These are phyloP conservation scores for Geotrichum restrictum DNA, from an alignment of 1,139 yeast species.

Conservation along the genomic window DNA sequence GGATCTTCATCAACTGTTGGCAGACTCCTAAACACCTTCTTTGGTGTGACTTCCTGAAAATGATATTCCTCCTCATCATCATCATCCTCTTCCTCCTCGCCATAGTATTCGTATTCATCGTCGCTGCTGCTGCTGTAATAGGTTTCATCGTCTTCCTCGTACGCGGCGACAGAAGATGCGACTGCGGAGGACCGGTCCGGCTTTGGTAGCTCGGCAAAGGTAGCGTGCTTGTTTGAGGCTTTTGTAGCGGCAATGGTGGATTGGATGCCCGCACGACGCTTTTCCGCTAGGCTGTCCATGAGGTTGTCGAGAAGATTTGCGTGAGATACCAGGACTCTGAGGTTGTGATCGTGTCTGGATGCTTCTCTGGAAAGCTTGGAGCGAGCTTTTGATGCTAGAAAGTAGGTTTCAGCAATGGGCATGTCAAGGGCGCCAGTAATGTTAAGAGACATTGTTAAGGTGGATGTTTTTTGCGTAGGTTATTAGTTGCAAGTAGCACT, in stretches of 20 bases:
- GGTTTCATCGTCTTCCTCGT: conserved; percentile 17
- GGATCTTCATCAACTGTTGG: conserved; percentile 30
- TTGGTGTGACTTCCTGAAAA: conserved; percentile 18
- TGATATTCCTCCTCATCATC: conserved; percentile 20
- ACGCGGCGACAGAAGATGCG: conserved; percentile 9
- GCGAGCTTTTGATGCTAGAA: conserved; percentile 67
- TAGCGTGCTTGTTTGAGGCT: conserved; percentile 9
- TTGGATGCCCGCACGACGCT: conserved; percentile 18
- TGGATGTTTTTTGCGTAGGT: background rate
- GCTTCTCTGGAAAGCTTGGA: conserved; percentile 66
- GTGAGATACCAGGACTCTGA: conserved; percentile 64
- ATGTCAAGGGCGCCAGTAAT: conserved; percentile 18
- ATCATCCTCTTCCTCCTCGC: conserved; percentile 18
- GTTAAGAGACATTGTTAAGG: background rate
- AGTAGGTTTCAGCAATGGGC: conserved; percentile 54
- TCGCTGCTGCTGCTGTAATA: conserved; percentile 13
- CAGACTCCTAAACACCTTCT: conserved; percentile 23
- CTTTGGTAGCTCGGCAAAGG: conserved; percentile 3
- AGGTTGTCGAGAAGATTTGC: conserved; percentile 70
- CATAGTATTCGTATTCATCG: conserved; percentile 15
- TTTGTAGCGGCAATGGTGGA: conserved; percentile 7
- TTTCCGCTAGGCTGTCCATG: conserved; percentile 46
- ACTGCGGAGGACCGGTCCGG: conserved; percentile 9
- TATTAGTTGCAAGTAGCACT: background rate
- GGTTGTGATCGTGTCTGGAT: conserved; percentile 53